These are phyloP conservation scores for Eremothecium coryli DNA, from an alignment of 1,139 yeast genomes.

Conservation along the genomic window DNA sequence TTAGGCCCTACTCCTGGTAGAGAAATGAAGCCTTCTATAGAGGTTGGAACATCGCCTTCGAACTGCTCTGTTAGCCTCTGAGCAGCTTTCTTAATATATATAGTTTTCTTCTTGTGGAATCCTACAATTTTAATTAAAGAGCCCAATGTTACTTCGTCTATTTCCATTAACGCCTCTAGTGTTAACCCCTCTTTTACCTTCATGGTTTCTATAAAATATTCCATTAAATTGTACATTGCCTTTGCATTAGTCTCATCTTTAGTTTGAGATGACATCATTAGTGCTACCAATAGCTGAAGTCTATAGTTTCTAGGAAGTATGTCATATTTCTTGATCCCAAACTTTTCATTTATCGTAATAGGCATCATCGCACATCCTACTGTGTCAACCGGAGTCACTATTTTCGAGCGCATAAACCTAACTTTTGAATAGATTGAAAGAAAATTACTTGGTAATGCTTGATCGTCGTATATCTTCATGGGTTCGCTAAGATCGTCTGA, in stretches of 20 bases:
- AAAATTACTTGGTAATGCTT: conserved; percentile 40
- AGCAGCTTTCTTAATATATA: conserved; percentile 56
- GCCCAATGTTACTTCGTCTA: conserved; percentile 54
- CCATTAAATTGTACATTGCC: conserved; percentile 58
- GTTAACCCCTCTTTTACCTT: conserved; percentile 34
- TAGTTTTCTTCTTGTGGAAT: conserved; percentile 73
- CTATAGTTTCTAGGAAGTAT: conserved; percentile 43
- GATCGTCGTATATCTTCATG: conserved; percentile 7
- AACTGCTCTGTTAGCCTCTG: conserved; percentile 42
- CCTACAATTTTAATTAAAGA: conserved; percentile 70
- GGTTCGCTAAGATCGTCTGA: conserved; percentile 14
- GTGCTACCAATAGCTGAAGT: conserved; percentile 65
- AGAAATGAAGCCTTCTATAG: conserved; percentile 53
- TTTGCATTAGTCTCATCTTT: conserved; percentile 76
- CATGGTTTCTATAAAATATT: conserved; percentile 34
- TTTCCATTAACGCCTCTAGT: conserved; percentile 37
- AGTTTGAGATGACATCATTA: conserved; percentile 88
- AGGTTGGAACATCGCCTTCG: conserved; percentile 60
- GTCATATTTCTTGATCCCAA: conserved; percentile 18
- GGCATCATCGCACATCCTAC: conserved; percentile 84
- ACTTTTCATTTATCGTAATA: conserved; percentile 32
- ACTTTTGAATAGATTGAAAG: conserved; percentile 50
- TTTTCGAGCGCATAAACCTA: conserved; percentile 53
- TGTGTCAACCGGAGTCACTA: conserved; percentile 74
- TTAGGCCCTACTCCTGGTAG: conserved; percentile 96